These are phyloP conservation scores for Asterophora parasitica DNA, from an alignment of 768 basidiomycete species.

Conservation along the genomic window DNA sequence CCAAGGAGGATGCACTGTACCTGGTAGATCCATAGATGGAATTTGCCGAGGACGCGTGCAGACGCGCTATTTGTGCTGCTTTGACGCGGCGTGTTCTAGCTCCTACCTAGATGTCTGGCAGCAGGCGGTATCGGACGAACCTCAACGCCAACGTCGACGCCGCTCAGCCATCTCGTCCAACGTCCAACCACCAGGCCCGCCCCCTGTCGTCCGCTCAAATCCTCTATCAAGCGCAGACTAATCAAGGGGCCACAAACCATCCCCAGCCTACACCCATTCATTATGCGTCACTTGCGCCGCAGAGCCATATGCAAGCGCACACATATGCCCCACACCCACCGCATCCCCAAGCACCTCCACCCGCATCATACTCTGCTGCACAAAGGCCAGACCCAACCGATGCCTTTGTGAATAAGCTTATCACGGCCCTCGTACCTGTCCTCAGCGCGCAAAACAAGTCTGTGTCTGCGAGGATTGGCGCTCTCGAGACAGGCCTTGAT, in stretches of 20 bases:
- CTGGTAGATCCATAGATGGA: conserved; percentile 10
- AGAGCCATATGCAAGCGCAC: background rate
- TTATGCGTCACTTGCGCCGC: background rate
- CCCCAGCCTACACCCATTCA: background rate
- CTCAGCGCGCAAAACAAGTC: conserved; percentile 7
- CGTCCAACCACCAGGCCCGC: background rate
- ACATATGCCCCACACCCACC: background rate
- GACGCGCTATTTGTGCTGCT: too few species aligned
- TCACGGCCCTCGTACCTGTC: conserved; percentile 3
- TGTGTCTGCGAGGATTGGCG: conserved; percentile 6
- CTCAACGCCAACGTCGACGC: too few species aligned
- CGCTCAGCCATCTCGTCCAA: too few species aligned
- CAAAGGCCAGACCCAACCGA: background rate
- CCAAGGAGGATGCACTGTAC: too few species aligned
- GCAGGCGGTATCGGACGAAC: too few species aligned
- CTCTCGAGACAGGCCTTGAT: conserved; percentile 7
- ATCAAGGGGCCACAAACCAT: background rate
- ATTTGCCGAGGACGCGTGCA: background rate
- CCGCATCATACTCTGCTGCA: background rate
- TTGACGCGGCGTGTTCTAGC: too few species aligned
- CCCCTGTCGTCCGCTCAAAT: background rate
- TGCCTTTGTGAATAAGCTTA: conserved; percentile 1
- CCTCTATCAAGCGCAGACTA: background rate
- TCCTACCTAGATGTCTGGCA: too few species aligned
- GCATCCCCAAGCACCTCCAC: background rate